Conservation (phyloP, 495 filamentous ascomycete genomes). For the Achaetomiella virescens region DNA sequence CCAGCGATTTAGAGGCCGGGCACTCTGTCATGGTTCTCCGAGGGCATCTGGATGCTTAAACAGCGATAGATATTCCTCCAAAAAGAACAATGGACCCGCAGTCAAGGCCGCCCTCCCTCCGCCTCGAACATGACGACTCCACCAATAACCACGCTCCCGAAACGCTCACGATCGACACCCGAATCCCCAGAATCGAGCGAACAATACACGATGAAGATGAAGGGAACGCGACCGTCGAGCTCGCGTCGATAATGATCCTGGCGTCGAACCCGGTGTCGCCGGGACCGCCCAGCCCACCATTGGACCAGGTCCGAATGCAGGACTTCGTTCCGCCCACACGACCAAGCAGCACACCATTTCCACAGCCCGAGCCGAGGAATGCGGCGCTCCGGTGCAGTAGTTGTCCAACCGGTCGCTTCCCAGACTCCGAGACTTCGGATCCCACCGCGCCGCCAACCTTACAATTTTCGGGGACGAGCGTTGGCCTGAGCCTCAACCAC, state of each 20-base stretch:
- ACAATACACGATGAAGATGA: constrained; percentile 35
- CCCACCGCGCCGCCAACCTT: constrained; percentile 15
- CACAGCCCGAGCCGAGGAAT: constrained; percentile 43
- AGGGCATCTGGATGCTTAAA: constrained; percentile 21
- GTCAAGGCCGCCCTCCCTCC: constrained; percentile 16
- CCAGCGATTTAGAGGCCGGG: not conserved
- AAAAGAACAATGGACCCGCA: constrained; percentile 16
- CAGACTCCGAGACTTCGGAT: constrained; percentile 23
- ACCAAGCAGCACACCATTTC: constrained; percentile 53
- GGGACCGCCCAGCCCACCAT: constrained; percentile 47
- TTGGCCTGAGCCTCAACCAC: constrained; percentile 44
- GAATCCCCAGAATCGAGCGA: constrained; percentile 21
- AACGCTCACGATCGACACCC: constrained; percentile 28
- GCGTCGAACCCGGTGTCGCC: constrained; percentile 48
- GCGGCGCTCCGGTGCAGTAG: constrained; percentile 36
- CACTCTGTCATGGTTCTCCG: constrained; percentile 23
- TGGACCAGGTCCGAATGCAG: constrained; percentile 37
- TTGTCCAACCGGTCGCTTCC: constrained; percentile 27
- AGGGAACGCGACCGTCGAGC: constrained; percentile 37
- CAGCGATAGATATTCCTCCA: not conserved
- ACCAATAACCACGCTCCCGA: constrained; percentile 16
- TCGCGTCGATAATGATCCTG: constrained; percentile 46
- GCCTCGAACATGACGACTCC: constrained; percentile 11
- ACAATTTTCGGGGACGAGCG: constrained; percentile 26
- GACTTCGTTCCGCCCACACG: constrained; percentile 48